Base-by-base conservation (phyloP, 2,329 filamentous ascomycete species). In the Neofusicoccum cordaticola region DNA sequence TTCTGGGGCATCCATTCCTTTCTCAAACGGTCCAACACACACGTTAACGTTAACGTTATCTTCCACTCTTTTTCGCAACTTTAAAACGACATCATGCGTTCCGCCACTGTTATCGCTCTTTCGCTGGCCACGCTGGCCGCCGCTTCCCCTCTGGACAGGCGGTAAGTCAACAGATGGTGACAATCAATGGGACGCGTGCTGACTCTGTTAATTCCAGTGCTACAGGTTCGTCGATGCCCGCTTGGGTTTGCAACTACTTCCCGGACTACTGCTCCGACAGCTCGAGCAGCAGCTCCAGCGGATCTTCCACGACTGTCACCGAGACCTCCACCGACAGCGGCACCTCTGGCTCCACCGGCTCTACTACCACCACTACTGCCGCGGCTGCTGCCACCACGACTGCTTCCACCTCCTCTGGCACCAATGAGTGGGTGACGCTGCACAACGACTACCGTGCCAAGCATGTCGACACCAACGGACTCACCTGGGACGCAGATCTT, bases 361-460 rank as follows among this genome's bases (percentile, higher is more conserved):
- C 50, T 17, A 39, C 50, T n/a, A 17, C n/a, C 34, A 27, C 15
- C 11, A 37, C 50, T 8, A 37, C 51, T 7, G 35, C 37, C 5
- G 19, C 37, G 4, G 11, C 41, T 9, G 4, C 39, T 4, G 11
- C 8, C 42, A 22, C 27, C 5, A 15, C 7, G 9, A 5, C 27
- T 15, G 7, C 27, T 4, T 6, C 35, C 35, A 27, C n/a, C 35
- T 9, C 35, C 4, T 35, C 27, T 13, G 19, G n/a, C 31, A 17
- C n/a, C 35, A 47, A 60, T 63, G 22, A 34, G 8, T 60, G 56
- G 56, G 41, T 34, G 9, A 42, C 41, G 3, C 27, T 60, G 37
- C 72, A 98, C 88, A 97, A 97, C 81, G 72, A 89, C 63, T 91
- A 95, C 80, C 93, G 95, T 68, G 76, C 82, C 73, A 96, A 95